Percentiles rank a stretch among this genome's conserved stretches.
These are phyloP conservation scores for Metschnikowia lochheadii DNA, from an alignment of 805 yeast species.

Conservation along the genomic window DNA sequence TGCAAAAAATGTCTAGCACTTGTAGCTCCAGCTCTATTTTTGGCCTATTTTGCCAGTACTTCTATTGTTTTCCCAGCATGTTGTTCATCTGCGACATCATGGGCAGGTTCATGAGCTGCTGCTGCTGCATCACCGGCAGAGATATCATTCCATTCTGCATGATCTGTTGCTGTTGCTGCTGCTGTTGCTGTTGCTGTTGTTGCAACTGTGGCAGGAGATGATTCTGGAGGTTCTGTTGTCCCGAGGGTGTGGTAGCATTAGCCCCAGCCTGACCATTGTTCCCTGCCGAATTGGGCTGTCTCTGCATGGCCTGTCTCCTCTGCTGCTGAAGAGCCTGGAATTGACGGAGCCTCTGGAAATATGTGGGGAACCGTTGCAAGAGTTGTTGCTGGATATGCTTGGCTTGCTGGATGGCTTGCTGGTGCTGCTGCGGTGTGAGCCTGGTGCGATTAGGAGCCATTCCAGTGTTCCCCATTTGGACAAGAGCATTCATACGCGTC, in stretches of 20 bases:
- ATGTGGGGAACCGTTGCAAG: constrained; percentile 33
- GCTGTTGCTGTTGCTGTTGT: constrained; percentile 5
- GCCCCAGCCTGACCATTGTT: background rate
- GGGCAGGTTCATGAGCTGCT: constrained; percentile 20
- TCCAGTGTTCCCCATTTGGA: constrained; percentile 41
- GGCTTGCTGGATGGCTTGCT: constrained; percentile 42
- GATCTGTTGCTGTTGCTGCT: constrained; percentile 6
- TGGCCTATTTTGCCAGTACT: background rate
- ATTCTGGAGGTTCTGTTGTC: constrained; percentile 1
- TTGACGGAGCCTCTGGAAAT: constrained; percentile 36
- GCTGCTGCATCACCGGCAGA: constrained; percentile 18
- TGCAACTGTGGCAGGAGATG: constrained; percentile 3
- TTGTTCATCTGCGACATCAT: constrained; percentile 18
- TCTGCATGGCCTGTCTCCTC: constrained; percentile 16
- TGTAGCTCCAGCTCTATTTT: background rate
- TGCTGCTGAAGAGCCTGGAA: constrained; percentile 32
- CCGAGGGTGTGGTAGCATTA: background rate
- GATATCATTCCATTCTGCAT: constrained; percentile 12
- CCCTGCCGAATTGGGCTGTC: constrained; percentile 13
- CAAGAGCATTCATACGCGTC: constrained; percentile 36
- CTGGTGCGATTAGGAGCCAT: constrained; percentile 40
- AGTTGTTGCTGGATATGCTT: constrained; percentile 35
- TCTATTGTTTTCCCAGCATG: constrained; percentile 13
- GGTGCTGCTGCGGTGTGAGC: constrained; percentile 42
- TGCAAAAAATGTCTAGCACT: background rate